phyloP scores from a whole-genome alignment of 768 basidiomycete genomes.

The Naganishia randhawae region DNA sequence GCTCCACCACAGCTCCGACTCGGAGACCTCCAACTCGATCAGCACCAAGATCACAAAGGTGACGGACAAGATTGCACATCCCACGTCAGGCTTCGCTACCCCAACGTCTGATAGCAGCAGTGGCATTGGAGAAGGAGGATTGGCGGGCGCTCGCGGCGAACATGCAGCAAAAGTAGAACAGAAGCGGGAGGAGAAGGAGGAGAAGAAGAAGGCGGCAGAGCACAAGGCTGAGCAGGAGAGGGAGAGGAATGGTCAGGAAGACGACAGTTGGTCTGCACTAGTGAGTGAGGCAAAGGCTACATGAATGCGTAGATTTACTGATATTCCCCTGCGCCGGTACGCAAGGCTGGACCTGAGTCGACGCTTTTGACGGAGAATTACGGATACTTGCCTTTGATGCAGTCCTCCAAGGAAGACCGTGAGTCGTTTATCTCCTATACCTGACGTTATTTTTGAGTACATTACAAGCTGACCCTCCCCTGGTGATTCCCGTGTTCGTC shows the following conservation, averaged over 20 bases:
- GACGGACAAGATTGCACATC: background rate
- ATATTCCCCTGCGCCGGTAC: background rate
- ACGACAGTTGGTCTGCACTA: constrained; percentile 21
- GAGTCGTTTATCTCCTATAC: background rate
- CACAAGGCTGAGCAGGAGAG: constrained; percentile 63
- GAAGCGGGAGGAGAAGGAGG: constrained; percentile 68
- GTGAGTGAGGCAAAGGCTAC: constrained; percentile 53
- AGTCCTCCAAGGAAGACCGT: constrained; percentile 22
- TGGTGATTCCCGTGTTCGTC: too few species aligned
- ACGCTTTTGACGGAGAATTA: constrained; percentile 10
- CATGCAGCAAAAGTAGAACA: constrained; percentile 15
- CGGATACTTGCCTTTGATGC: constrained; percentile 24
- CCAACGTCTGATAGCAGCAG: background rate
- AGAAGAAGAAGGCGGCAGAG: constrained; percentile 64
- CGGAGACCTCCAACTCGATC: background rate
- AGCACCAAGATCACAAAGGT: background rate
- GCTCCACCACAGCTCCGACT: constrained; percentile 10
- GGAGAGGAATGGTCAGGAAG: constrained; percentile 33
- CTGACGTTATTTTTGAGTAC: too few species aligned
- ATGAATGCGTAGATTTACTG: constrained; percentile 31
- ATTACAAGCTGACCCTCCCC: too few species aligned
- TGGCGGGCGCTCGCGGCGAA: background rate
- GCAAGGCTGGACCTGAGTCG: background rate
- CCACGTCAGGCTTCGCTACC: background rate
- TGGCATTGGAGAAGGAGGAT: background rate